These are phyloP conservation scores for Blastobotrys aristatus DNA, from an alignment of 1,139 yeast genomes.

Conservation along the genomic window DNA sequence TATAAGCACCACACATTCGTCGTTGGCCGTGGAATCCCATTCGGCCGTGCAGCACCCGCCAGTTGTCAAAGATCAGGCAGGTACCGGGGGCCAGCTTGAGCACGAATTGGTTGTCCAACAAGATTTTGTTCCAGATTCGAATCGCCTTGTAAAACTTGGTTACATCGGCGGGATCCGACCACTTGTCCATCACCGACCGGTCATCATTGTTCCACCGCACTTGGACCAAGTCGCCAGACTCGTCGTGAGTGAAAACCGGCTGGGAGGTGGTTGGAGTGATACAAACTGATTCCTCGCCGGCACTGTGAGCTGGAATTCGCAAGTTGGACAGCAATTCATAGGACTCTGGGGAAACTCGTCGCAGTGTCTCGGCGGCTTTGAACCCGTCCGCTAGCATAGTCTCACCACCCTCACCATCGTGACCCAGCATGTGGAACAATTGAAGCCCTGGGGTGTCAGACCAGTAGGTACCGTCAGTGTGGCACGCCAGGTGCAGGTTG, in stretches of 20 bases:
- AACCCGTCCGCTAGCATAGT: slow-evolving; percentile 70
- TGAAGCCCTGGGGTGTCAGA: slow-evolving; percentile 72
- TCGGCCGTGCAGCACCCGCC: slow-evolving; percentile 73
- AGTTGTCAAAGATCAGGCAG: slow-evolving; percentile 66
- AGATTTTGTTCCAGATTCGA: slow-evolving; percentile 51
- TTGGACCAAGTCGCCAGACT: slow-evolving; percentile 52
- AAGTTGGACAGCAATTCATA: slow-evolving; percentile 49
- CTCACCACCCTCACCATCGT: slow-evolving; percentile 70
- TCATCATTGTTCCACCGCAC: slow-evolving; percentile 76
- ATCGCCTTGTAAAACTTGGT: slow-evolving; percentile 58
- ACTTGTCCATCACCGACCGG: slow-evolving; percentile 58
- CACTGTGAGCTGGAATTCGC: slow-evolving; percentile 69
- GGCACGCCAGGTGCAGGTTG: slow-evolving; percentile 59
- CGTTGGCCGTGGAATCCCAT: slow-evolving; percentile 66
- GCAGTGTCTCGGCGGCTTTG: slow-evolving; percentile 52
- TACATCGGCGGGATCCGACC: slow-evolving; percentile 52
- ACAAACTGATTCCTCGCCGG: slow-evolving; percentile 66
- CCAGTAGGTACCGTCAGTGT: slow-evolving; percentile 80
- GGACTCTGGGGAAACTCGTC: slow-evolving; percentile 48
- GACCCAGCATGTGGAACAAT: slow-evolving; percentile 60
- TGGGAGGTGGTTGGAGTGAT: slow-evolving; percentile 54
- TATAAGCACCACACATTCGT: slow-evolving; percentile 73
- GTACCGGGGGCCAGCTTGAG: slow-evolving; percentile 64
- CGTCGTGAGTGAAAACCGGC: slow-evolving; percentile 58
- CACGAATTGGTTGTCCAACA: slow-evolving; percentile 52